Conservation (phyloP, 2,329 filamentous ascomycete genomes). For the Aspergillus flavus region DNA sequence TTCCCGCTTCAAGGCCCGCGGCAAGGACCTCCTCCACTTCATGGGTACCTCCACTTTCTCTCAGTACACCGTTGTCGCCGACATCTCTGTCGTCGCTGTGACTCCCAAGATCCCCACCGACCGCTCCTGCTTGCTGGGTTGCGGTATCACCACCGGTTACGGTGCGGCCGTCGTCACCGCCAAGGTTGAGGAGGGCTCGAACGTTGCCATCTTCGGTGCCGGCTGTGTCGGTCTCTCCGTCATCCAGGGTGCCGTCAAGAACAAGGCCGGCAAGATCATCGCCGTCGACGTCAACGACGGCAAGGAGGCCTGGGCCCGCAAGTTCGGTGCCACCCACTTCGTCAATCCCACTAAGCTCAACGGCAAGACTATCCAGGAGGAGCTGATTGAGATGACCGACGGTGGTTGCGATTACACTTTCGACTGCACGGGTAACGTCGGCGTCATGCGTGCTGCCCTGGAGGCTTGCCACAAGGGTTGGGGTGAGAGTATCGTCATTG, state of each 20-base stretch:
- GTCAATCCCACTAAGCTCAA: slow-evolving; percentile 85
- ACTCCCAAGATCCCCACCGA: slow-evolving; percentile 91
- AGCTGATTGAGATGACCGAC: slow-evolving; percentile 96
- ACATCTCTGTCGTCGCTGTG: slow-evolving; percentile 96
- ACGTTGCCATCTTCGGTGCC: slow-evolving; percentile 89
- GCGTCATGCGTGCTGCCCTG: slow-evolving; percentile 91
- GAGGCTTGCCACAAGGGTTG: slow-evolving; percentile 99
- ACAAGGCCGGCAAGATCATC: slow-evolving; percentile 67
- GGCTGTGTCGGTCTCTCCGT: slow-evolving; percentile 95
- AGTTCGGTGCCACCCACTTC: slow-evolving; percentile 96
- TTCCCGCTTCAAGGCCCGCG: slow-evolving; percentile 89
- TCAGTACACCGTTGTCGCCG: slow-evolving; percentile 97
- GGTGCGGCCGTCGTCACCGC: slow-evolving; percentile 93
- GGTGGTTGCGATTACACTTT: slow-evolving; percentile 99
- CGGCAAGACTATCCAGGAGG: slow-evolving; percentile 79
- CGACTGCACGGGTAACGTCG: slow-evolving; percentile 96
- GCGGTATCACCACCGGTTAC: slow-evolving; percentile 98
- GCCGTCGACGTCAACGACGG: slow-evolving; percentile 78
- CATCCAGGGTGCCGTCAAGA: slow-evolving; percentile 87
- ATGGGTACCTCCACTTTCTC: slow-evolving; percentile 99
- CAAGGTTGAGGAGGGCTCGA: slow-evolving; percentile 85
- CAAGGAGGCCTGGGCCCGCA: slow-evolving; percentile 90
- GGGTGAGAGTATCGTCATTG: slow-evolving; percentile 97
- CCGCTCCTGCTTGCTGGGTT: slow-evolving; percentile 91
- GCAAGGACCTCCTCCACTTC: slow-evolving; percentile 94